Evolutionary conservation across 2,329 filamentous ascomycete species (phyloP), one percentile per base, ranked within the genome.

Genomic region (Sclerotinia minor): DNA sequence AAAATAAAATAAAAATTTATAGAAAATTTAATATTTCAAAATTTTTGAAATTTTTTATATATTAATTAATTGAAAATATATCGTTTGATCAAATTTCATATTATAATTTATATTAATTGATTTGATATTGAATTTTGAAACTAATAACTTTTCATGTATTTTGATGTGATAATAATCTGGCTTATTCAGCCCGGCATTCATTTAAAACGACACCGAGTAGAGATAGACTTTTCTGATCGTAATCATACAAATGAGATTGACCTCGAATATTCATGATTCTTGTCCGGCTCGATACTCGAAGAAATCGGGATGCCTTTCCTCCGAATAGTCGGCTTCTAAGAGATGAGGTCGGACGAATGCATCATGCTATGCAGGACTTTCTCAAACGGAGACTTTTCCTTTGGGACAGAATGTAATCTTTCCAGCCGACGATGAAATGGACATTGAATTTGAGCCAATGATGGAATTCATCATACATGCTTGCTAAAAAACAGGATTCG

Each of bases 311-410:
- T 21, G 29, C 0, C 3, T 35, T 21, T 49, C 11, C 58, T 61
- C 58, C 58, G 58, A 50, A 50, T 19, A 32, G 15, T 50, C 45
- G 29, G 58, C 21, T 35, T 5, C 24, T 32, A 13, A 29, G n/a
- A 24, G 58, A 13, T 15, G 29, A 61, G 44, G 59, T 61, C 29
- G 29, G 45, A 61, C 45, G 58, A 50, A 24, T 49, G 29, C 13
- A 60, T 60, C 19, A 47, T 59, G 3, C 44, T 35, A 50, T 50
- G 58, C 45, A 50, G 8, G 58, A 50, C n/a, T 50, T 61, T n/a
- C 29, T 47, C 8, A 13, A 35, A 21, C 41, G 57, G 26, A 60
- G 26, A 60, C 26, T 47, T 49, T 49, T 21, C 17, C 38, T 2
- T 35, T 26, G 17, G 44, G 54, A 15, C n/a, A n/a, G 35, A 38